Conservation (phyloP, 257 asterid species). For the Salvia miltiorrhiza region DNA sequence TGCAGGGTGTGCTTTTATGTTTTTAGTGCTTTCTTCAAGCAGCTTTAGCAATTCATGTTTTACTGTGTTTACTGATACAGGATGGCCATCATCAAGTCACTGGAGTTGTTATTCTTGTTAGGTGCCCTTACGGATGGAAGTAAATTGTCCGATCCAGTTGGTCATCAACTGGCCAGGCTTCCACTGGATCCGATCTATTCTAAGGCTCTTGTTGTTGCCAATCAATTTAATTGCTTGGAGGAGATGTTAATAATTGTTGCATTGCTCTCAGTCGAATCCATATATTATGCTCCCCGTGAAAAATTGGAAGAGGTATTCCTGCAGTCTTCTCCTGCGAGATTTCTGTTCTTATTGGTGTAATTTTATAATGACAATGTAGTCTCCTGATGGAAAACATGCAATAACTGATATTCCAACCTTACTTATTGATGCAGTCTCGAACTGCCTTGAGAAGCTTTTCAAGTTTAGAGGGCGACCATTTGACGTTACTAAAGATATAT, state of each 20-base stretch:
- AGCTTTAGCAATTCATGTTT: conserved; percentile 1
- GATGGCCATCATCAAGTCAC: conserved; percentile 75
- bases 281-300: conserved; percentile 88
- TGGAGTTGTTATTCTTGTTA: conserved; percentile 77
- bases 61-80: conserved; percentile 41
- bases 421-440: conserved; percentile 52
- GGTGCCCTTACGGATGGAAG: conserved; percentile 85
- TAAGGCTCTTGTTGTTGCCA: conserved; percentile 87
- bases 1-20: neutral
- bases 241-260: conserved; percentile 83
- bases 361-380: neutral
- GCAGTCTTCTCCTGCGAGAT: conserved; percentile 12
- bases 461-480: conserved; percentile 86
- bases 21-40: neutral
- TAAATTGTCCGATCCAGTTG: conserved; percentile 79
- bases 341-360: conserved; percentile 5
- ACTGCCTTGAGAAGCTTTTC: conserved; percentile 77
- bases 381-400: neutral
- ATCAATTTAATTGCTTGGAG: conserved; percentile 76
- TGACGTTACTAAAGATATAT: conserved; percentile 75
- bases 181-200: conserved; percentile 91
- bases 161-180: conserved; percentile 86
- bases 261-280: conserved; percentile 91
- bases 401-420: conserved; percentile 26
- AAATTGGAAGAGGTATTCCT: conserved; percentile 97